Evolutionary conservation across 768 basidiomycete species (phyloP), one percentile per base, ranked within the genome.

Genomic region (Rhodosporidiobolus sp.): DNA sequence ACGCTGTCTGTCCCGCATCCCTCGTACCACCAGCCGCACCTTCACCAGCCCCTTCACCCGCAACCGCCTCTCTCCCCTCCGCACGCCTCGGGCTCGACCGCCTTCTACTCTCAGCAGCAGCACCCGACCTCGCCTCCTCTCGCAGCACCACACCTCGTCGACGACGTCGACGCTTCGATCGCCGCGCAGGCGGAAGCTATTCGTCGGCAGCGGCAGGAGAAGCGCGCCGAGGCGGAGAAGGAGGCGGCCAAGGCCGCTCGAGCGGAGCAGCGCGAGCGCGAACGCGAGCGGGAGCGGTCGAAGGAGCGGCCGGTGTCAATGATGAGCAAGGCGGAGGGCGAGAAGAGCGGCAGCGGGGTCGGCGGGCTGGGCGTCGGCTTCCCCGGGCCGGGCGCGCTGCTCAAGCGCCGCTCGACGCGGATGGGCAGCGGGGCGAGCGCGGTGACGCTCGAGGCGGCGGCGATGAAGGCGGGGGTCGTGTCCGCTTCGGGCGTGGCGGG

Each of bases 151-250:
- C 78, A 81, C 45, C 77, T 92, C 0, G 89, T 88, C 54, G 84
- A 86, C 43, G 91, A 93, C 78, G 96, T 96, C 55, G 74, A 75
- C 9, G 8, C 35, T 17, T 65, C 66, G 46, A 75, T 75, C 35
- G 86, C 93, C 77, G 84, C 88, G n/a, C 90, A 94, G 75, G 92
- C 91, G 0, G 93, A 95, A 76, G 87, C 88, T 73, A 92, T 96
- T 64, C 83, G 94, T 62, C 82, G 88, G 59, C 91, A 95, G 81
- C 84, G 93, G 54, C 81, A 85, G 80, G 85, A 86, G 55, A 91
- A 92, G 80, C 84, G 90, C 24, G 7, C 28, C 32, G 88, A 85
- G 67, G 81, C 79, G n/a, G 45, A 62, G 59, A 53, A 54, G 57
- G 53, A 45, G 65, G 30, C 52, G 52, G 38, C 52, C 11, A n/a